Evolutionary conservation across 2,329 filamentous ascomycete genomes (phyloP).

Genomic region (Passalora sequoiae): DNA sequence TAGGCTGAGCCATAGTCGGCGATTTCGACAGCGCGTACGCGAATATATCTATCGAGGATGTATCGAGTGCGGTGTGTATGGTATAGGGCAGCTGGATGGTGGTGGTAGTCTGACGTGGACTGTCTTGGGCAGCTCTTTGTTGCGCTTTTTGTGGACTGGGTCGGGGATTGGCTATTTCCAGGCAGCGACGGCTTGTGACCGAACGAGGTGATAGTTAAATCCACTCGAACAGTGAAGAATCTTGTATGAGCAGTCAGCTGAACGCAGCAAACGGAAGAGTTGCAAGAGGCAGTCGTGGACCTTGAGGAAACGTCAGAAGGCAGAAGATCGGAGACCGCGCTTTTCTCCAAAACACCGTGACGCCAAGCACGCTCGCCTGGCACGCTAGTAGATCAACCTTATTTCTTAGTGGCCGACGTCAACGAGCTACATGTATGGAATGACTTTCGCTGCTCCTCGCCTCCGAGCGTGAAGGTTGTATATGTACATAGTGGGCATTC

Average conservation of each 20-base stretch:
- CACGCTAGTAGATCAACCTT: too few species aligned
- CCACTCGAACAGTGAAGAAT: slow-evolving; percentile 25
- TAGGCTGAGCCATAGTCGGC: slow-evolving; percentile 85
- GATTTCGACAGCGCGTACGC: slow-evolving; percentile 51
- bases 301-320: neutral
- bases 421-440: too few species aligned
- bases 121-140: slow-evolving; percentile 15
- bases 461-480: too few species aligned
- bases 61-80: too few species aligned
- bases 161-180: slow-evolving; percentile 3
- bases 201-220: slow-evolving; percentile 34
- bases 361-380: too few species aligned
- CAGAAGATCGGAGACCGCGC: neutral
- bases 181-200: slow-evolving; percentile 26
- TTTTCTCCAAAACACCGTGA: neutral
- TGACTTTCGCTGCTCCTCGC: too few species aligned
- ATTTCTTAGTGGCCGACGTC: too few species aligned
- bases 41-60: slow-evolving; percentile 1
- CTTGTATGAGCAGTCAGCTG: slow-evolving; percentile 19
- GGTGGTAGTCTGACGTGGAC: neutral
- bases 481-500: too few species aligned
- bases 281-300: neutral
- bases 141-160: slow-evolving; percentile 12
- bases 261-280: slow-evolving; percentile 6
- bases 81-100: neutral